Conservation (phyloP, 305 asterid genomes). For the Solanum hybrid region DNA sequence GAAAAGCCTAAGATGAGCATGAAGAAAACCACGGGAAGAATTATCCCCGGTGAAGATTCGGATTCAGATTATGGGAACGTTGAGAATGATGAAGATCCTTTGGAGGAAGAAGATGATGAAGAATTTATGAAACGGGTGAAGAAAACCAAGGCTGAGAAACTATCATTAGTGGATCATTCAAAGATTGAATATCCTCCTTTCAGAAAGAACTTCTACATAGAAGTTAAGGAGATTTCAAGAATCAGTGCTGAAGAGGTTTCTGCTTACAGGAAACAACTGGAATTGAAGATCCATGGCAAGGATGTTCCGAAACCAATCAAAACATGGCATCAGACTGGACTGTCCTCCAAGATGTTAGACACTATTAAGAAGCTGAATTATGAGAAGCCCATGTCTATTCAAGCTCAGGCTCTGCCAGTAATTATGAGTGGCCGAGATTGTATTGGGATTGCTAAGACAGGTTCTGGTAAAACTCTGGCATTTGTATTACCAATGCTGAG, state of each 20-base stretch:
- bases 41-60: conserved; percentile 82
- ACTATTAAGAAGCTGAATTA: conserved; percentile 63
- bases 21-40: conserved; percentile 58
- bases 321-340: conserved; percentile 94
- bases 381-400: conserved; percentile 91
- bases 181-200: conserved; percentile 73
- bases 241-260: conserved; percentile 80
- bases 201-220: conserved; percentile 81
- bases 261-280: conserved; percentile 67
- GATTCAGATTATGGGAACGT: conserved; percentile 62
- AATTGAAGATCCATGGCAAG: conserved; percentile 85
- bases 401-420: conserved; percentile 87
- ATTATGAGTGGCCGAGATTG: conserved; percentile 98
- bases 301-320: conserved; percentile 90
- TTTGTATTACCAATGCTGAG: conserved; percentile 96
- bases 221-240: conserved; percentile 70
- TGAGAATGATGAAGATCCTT: conserved; percentile 46
- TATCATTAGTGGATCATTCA: conserved; percentile 78
- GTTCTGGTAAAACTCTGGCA: conserved; percentile 94
- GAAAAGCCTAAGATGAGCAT: conserved; percentile 35
- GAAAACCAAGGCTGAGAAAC: conserved; percentile 91
- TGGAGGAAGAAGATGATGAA: conserved; percentile 91
- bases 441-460: conserved; percentile 93
- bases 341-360: conserved; percentile 73
- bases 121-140: conserved; percentile 89